Percentiles rank a stretch among this genome's conserved stretches.
These are phyloP conservation scores for Fomitopsis pinicola DNA, from an alignment of 1,284 basidiomycete species.

Conservation along the genomic window DNA sequence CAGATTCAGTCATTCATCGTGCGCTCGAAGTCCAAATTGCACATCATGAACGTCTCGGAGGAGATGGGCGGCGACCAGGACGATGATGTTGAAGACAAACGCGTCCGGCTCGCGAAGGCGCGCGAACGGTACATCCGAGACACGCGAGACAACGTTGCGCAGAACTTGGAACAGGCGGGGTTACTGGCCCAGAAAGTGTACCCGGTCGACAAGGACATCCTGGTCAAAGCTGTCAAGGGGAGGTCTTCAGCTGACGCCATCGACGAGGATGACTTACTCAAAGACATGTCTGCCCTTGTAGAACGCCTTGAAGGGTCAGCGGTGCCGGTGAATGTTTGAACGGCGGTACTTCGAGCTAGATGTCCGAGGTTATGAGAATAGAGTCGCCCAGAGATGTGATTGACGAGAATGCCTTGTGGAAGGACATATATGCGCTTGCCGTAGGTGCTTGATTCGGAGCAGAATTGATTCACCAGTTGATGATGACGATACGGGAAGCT, in stretches of 20 bases:
- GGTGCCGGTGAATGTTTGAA: background rate
- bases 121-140: background rate
- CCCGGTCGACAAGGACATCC: constrained; percentile 1
- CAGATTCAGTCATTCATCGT: background rate
- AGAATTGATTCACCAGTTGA: too few relatives aligned
- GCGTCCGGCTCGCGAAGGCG: background rate
- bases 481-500: too few relatives aligned
- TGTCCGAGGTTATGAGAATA: too few relatives aligned
- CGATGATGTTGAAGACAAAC: background rate
- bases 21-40: background rate
- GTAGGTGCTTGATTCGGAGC: too few relatives aligned
- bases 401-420: too few relatives aligned
- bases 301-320: too few relatives aligned
- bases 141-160: background rate
- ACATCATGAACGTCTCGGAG: background rate
- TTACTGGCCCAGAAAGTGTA: constrained; percentile 1
- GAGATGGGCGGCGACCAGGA: background rate
- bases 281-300: background rate
- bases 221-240: background rate
- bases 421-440: too few relatives aligned
- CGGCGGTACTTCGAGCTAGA: background rate
- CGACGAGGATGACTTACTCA: background rate
- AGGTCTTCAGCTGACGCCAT: background rate
- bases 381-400: too few relatives aligned
- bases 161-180: background rate